phyloP scores from a whole-genome alignment of 2,329 filamentous ascomycete species.

The Colletotrichum cordylinicola region DNA sequence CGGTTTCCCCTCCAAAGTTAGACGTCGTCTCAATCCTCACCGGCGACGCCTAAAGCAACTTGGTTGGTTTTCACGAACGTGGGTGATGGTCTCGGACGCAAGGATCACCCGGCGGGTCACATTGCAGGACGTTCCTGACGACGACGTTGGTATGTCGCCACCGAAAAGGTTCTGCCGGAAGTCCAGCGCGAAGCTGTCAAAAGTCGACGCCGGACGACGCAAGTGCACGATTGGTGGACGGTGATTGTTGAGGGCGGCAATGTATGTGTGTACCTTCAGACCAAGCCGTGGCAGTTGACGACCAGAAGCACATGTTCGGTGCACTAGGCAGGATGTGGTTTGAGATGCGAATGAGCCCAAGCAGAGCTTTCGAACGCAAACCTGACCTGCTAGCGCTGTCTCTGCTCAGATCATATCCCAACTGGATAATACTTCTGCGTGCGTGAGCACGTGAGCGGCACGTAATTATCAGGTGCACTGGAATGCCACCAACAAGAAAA shows the following conservation, averaged over 20 bases:
- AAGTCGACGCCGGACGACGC: neutral
- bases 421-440: neutral
- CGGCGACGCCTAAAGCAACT: neutral
- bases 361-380: neutral
- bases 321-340: constrained; percentile 3
- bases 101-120: neutral
- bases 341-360: neutral
- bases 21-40: neutral
- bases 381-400: neutral
- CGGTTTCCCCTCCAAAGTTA: neutral
- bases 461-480: neutral
- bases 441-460: neutral
- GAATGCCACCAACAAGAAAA: neutral
- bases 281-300: neutral
- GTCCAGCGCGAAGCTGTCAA: neutral
- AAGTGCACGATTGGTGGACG: neutral
- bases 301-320: neutral
- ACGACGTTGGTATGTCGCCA: neutral
- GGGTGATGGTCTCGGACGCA: neutral
- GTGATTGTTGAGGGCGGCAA: neutral
- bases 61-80: neutral
- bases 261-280: neutral
- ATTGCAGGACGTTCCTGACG: neutral
- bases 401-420: neutral
- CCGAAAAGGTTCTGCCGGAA: neutral